phyloP scores from a whole-genome alignment of 2,329 filamentous ascomycete genomes.

The Pleoardoris graminearum region DNA sequence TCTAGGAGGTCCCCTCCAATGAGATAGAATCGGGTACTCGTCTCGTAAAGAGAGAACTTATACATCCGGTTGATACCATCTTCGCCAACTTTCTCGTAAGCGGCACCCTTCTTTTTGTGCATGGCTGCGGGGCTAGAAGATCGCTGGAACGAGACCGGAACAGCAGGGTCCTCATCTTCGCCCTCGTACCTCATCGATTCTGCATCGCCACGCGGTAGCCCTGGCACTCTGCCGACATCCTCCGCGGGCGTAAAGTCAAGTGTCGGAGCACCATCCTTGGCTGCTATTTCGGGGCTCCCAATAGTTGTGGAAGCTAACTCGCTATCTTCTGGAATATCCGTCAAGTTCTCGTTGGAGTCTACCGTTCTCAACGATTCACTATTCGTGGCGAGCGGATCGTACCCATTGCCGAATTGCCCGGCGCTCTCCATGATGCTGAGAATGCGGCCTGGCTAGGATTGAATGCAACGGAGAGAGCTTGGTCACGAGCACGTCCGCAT shows the following conservation, averaged over 20 bases:
- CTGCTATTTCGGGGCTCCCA: constrained; percentile 26
- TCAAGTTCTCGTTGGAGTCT: constrained; percentile 31
- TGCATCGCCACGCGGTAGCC: constrained; percentile 33
- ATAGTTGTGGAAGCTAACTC: constrained; percentile 33
- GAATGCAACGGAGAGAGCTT: not conserved
- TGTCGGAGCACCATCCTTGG: constrained; percentile 29
- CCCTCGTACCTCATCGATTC: constrained; percentile 43
- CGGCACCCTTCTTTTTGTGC: constrained; percentile 44
- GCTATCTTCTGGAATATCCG: constrained; percentile 30
- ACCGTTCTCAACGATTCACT: constrained; percentile 21
- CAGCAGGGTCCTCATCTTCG: constrained; percentile 48
- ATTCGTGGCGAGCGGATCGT: constrained; percentile 31
- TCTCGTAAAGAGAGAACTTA: constrained; percentile 97
- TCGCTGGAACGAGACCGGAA: constrained; percentile 45
- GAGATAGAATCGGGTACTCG: constrained; percentile 88
- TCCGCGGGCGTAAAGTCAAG: constrained; percentile 38
- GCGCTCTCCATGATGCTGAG: constrained; percentile 23
- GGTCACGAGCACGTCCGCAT: constrained; percentile 2
- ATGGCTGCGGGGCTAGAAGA: constrained; percentile 45
- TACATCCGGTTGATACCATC: constrained; percentile 68
- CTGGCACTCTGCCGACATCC: constrained; percentile 37
- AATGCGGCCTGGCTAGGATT: not conserved
- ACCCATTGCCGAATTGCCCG: constrained; percentile 23
- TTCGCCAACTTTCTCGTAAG: constrained; percentile 49
- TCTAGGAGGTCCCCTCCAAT: constrained; percentile 92